Conservation (phyloP, 2,329 filamentous ascomycete species). For the Aureobasidium subglaciale region DNA sequence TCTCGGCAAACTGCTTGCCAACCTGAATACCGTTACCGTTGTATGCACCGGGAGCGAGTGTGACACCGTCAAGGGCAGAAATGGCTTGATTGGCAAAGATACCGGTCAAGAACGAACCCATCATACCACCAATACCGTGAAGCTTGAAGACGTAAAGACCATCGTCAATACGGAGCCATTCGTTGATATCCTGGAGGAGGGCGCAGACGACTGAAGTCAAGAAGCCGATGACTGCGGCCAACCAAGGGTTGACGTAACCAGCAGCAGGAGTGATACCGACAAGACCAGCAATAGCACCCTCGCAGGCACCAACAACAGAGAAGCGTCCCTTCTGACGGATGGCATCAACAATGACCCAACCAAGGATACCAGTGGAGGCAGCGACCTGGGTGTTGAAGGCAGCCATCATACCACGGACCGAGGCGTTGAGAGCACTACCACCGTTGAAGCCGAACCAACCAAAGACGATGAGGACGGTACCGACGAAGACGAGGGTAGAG, state of each 20-base stretch:
- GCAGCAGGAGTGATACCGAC: constrained; percentile 37
- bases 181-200: constrained; percentile 44
- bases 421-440: constrained; percentile 47
- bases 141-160: constrained; percentile 55
- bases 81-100: constrained; percentile 48
- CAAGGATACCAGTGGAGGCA: constrained; percentile 47
- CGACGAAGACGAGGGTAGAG: constrained; percentile 56
- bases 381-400: constrained; percentile 54
- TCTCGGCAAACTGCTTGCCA: constrained; percentile 50
- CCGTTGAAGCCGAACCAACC: constrained; percentile 55
- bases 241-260: constrained; percentile 45
- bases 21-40: constrained; percentile 51
- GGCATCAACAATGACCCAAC: constrained; percentile 48
- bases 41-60: constrained; percentile 42
- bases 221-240: constrained; percentile 50
- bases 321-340: constrained; percentile 47
- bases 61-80: constrained; percentile 44
- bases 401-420: constrained; percentile 48
- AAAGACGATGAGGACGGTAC: constrained; percentile 39
- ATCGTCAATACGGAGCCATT: constrained; percentile 50
- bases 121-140: constrained; percentile 51
- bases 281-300: constrained; percentile 51
- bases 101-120: constrained; percentile 51
- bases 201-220: constrained; percentile 47
- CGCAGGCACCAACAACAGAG: constrained; percentile 50